Evolutionary conservation across 2,329 filamentous ascomycete species (phyloP), one percentile per base, ranked within the genome.

Genomic region (Coniochaeta prunicola): DNA sequence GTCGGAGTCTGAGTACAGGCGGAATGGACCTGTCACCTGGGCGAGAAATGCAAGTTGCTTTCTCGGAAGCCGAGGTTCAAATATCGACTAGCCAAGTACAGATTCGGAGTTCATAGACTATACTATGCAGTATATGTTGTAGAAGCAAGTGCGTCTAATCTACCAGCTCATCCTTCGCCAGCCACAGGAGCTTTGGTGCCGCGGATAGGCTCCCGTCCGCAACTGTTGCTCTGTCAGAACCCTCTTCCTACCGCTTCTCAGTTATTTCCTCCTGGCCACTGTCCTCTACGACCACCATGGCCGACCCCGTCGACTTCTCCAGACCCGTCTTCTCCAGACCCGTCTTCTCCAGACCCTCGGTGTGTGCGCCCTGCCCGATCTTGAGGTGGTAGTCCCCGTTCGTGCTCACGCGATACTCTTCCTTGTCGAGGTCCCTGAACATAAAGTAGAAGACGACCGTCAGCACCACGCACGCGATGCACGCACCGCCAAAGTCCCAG

Each of bases 401-500:
- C 7, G 21, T 12, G 13, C 40, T 74, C 42, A 79, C 66, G 10
- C 65, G 62, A 61, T 74, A 79, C 64, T 80, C 77, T 61, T 79
- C 77, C 56, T 69, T 60, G 65, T 79, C 76, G 59, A 79, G 76
- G 65, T 79, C 73, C n/a, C 72, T 70, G 70, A 78, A 80, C 54
- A 73, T 68, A 63, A 77, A 75, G 63, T 73, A 80, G 64, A 80
- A 80, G 54, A 74, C 36, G n/a, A 77, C 66, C 15, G 76, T 74
- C 10, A 77, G 64, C 34, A 79, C 63, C 40, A 67, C 73, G 58
- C 78, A 78, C 15, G 74, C 67, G 50, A 80, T 79, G 34, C 77
- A 75, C 10, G 74, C 71, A 30, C 74, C 78, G 42, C 74, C 77
- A 63, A 81, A 79, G 63, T 76, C 77, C 78, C 77, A 80, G 3